Percentiles rank a stretch among this genome's conserved stretches.
Conservation (phyloP, 345 rosid genomes). For the Physaria fendleri region DNA sequence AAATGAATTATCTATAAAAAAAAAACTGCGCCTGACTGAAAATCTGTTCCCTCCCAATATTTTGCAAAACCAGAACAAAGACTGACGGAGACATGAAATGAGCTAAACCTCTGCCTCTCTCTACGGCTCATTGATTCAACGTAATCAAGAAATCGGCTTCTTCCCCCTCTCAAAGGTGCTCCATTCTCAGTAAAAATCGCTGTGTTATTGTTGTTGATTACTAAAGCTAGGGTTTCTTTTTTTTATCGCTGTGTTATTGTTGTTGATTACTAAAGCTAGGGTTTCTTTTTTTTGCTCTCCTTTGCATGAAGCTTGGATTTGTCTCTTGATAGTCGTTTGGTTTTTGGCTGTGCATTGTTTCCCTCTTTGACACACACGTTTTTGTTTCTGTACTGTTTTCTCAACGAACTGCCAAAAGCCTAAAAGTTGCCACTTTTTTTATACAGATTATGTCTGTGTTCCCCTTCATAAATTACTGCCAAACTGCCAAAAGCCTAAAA, state of each 20-base stretch:
- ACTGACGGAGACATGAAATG: conserved; percentile 6
- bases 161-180: not conserved
- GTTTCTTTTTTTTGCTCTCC: not conserved
- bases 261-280: not conserved
- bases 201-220: not conserved
- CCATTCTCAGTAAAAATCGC: not conserved
- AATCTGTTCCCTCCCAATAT: conserved; percentile 32
- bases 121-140: not conserved
- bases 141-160: conserved; percentile 15
- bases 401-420: too few species aligned
- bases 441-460: not conserved
- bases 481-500: too few species aligned
- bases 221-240: not conserved
- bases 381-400: not conserved
- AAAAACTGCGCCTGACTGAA: too few species aligned
- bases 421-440: not conserved
- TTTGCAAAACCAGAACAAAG: not conserved
- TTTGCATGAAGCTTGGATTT: conserved; percentile 18
- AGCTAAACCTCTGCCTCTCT: not conserved
- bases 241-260: not conserved
- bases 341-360: not conserved
- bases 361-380: not conserved
- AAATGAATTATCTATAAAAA: too few species aligned
- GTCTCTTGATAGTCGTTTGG: not conserved
- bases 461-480: not conserved